Conservation (phyloP, 225 moss, liverwort and hornwort genomes). For the Marchantia paleacea region DNA sequence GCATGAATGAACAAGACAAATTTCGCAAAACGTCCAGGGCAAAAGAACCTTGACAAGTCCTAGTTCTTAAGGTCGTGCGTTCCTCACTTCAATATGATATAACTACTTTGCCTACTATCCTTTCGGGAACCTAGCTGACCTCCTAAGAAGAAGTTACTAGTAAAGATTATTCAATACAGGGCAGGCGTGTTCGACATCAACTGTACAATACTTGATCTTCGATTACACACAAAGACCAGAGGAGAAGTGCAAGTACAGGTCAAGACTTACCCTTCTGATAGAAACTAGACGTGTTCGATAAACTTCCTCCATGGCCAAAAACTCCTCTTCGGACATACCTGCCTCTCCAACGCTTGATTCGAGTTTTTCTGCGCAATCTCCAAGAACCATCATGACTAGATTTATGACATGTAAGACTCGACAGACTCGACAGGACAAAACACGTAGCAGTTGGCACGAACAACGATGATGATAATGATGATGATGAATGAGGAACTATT, state of each 20-base stretch:
- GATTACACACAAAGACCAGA: not conserved
- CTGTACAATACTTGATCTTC: not conserved
- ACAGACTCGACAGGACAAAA: no score
- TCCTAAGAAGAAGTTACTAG: no score
- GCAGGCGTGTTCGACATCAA: not conserved
- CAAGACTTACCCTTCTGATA: slow-evolving; percentile 65
- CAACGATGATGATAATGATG: no score
- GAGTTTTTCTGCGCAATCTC: slow-evolving; percentile 36
- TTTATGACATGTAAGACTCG: not conserved
- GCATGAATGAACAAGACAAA: not conserved
- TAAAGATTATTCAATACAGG: not conserved
- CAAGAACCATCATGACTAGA: not conserved
- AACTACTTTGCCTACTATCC: not conserved
- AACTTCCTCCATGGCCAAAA: slow-evolving; percentile 93
- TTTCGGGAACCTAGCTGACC: no score
- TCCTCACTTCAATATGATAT: not conserved
- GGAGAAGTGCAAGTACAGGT: not conserved
- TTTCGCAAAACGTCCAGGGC: not conserved
- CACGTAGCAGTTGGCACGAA: no score
- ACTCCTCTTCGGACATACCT: slow-evolving; percentile 85
- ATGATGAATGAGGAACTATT: no score
- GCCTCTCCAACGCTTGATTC: slow-evolving; percentile 63
- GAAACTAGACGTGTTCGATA: slow-evolving; percentile 82
- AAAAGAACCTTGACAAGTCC: no score
- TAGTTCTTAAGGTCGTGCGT: not conserved